A percentile compares a stretch with the other conserved stretches of the same genome.
These are phyloP conservation scores for Periconia macrospinosa DNA, from an alignment of 2,329 filamentous ascomycete genomes.

Conservation along the genomic window DNA sequence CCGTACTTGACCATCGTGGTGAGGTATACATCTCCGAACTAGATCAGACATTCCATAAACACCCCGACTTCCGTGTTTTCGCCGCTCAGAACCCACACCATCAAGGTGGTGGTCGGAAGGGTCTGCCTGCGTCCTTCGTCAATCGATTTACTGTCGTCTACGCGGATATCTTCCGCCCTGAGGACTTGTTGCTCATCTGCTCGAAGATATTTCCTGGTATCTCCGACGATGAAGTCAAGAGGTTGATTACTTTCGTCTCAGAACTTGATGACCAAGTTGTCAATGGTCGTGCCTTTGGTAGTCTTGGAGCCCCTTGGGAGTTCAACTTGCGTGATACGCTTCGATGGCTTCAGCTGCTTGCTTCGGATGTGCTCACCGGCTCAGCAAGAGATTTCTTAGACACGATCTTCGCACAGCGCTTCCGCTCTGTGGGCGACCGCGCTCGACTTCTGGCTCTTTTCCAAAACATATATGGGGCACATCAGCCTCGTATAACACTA, in stretches of 20 bases:
- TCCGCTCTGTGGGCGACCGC: constrained; percentile 73
- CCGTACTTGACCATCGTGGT: constrained; percentile 93
- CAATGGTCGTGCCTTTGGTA: constrained; percentile 56
- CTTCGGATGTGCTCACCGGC: constrained; percentile 60
- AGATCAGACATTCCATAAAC: constrained; percentile 88
- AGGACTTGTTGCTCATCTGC: constrained; percentile 83
- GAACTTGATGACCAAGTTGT: constrained; percentile 73
- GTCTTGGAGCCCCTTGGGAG: constrained; percentile 80
- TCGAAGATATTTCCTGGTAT: constrained; percentile 72
- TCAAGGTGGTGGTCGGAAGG: constrained; percentile 93
- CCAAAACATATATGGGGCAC: constrained; percentile 61
- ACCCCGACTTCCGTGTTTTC: constrained; percentile 90
- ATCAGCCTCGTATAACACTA: constrained; percentile 46
- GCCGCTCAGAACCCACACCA: constrained; percentile 98
- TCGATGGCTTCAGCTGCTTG: constrained; percentile 78
- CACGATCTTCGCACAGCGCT: constrained; percentile 83
- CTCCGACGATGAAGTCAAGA: constrained; percentile 60
- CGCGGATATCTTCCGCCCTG: constrained; percentile 81
- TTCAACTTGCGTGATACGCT: constrained; percentile 91
- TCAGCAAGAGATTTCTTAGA: constrained; percentile 74
- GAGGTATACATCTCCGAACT: constrained; percentile 95
- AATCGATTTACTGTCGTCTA: constrained; percentile 99
- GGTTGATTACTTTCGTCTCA: constrained; percentile 78
- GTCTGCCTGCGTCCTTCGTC: constrained; percentile 91
- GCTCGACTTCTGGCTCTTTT: constrained; percentile 68